These are phyloP conservation scores for Guyanaporus albipodus DNA, from an alignment of 768 basidiomycete species.

Conservation along the genomic window DNA sequence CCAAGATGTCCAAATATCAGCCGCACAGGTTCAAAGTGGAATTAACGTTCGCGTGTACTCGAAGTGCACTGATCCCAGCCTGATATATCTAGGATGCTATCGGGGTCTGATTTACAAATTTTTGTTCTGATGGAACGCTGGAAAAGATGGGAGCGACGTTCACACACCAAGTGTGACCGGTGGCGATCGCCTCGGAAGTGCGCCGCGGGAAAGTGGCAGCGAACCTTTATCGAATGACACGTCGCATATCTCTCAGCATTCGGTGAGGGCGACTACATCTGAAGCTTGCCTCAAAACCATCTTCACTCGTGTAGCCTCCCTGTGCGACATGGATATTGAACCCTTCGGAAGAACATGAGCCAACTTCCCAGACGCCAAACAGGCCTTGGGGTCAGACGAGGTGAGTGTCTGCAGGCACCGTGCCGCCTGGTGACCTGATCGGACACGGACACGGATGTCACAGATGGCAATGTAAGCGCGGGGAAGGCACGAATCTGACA, in stretches of 20 bases:
- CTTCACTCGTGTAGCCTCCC: slow-evolving; percentile 97
- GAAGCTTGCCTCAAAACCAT: slow-evolving; percentile 84
- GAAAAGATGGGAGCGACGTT: too few species aligned
- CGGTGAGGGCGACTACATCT: not conserved
- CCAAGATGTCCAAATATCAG: too few species aligned
- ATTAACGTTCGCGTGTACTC: too few species aligned
- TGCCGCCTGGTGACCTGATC: slow-evolving; percentile 74
- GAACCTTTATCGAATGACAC: too few species aligned
- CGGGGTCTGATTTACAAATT: too few species aligned
- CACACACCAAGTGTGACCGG: too few species aligned
- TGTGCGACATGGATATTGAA: slow-evolving; percentile 76
- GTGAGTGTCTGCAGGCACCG: slow-evolving; percentile 75
- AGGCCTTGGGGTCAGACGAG: slow-evolving; percentile 64
- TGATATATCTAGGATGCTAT: too few species aligned
- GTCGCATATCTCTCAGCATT: not conserved
- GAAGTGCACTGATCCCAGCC: too few species aligned
- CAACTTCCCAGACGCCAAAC: slow-evolving; percentile 80
- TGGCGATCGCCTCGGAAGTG: too few species aligned
- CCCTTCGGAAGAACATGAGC: slow-evolving; percentile 70
- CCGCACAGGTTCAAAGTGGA: too few species aligned
- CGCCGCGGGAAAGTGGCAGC: too few species aligned
- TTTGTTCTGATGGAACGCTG: too few species aligned
- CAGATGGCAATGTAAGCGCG: not conserved
- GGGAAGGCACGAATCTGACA: slow-evolving; percentile 12
- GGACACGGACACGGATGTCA: not conserved